A percentile compares a stretch with the other conserved stretches of the same genome.
Conservation (phyloP, 75 land plant species). For the Isoetes taiwanensis region DNA sequence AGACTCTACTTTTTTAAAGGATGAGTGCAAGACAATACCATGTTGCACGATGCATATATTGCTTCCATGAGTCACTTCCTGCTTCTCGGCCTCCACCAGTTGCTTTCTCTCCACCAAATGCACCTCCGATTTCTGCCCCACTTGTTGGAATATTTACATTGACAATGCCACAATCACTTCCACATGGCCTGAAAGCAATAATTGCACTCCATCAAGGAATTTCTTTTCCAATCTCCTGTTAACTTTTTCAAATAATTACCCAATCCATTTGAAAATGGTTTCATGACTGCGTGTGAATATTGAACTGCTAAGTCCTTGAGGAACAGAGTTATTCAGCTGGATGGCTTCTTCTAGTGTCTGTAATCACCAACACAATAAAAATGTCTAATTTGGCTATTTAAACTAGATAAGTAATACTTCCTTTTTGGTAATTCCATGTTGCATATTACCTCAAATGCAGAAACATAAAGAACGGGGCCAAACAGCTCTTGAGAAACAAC, state of each 20-base stretch:
- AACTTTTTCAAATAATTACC: constrained; percentile 28
- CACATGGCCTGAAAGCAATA: constrained; percentile 53
- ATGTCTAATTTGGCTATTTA: not conserved
- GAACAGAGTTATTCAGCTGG: constrained; percentile 85
- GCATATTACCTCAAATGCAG: constrained; percentile 78
- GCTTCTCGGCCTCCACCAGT: constrained; percentile 99
- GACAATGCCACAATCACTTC: constrained; percentile 96
- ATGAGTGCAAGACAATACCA: constrained; percentile 33
- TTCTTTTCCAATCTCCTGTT: not conserved
- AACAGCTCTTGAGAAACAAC: constrained; percentile 91
- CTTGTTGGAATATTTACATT: constrained; percentile 94
- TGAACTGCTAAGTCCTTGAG: constrained; percentile 93
- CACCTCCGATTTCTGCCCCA: constrained; percentile 98
- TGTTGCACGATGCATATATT: constrained; percentile 92
- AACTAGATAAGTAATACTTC: not conserved
- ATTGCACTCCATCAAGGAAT: not conserved
- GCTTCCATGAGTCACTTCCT: constrained; percentile 98
- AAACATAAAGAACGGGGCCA: constrained; percentile 87
- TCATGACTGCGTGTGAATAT: constrained; percentile 82
- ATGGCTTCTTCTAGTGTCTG: constrained; percentile 87
- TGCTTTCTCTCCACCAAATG: constrained; percentile 98
- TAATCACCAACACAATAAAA: not conserved
- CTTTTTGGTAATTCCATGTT: not conserved
- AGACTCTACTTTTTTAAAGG: not conserved
- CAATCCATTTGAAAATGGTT: constrained; percentile 80